phyloP scores from a whole-genome alignment of 176 grass and related monocot species.

The Chrysopogon serrulatus region DNA sequence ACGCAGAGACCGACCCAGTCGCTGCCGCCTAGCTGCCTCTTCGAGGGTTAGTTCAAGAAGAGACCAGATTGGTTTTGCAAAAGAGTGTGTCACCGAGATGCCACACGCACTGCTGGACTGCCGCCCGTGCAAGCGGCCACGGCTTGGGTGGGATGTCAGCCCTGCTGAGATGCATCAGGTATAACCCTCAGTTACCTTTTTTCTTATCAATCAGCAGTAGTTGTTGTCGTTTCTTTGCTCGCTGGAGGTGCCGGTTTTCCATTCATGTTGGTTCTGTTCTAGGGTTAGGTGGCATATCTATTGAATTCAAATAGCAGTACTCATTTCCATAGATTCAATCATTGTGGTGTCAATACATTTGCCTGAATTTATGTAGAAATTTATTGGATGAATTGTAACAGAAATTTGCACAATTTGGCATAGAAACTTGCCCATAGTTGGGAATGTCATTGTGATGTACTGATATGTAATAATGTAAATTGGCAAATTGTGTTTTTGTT shows the following conservation, averaged over 20 bases:
- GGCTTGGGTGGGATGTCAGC: conserved; percentile 75
- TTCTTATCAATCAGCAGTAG: not conserved
- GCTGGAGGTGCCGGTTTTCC: not conserved
- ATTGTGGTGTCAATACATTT: too few relatives aligned
- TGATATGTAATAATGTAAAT: too few relatives aligned
- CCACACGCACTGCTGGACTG: conserved; percentile 65
- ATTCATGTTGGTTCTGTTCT: not conserved
- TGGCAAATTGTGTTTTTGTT: too few relatives aligned
- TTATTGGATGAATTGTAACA: too few relatives aligned
- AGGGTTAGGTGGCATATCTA: not conserved
- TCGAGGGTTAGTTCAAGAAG: not conserved
- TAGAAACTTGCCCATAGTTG: too few relatives aligned
- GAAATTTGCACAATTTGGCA: too few relatives aligned
- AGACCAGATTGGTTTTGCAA: conserved; percentile 1
- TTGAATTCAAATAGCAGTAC: not conserved
- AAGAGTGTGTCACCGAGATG: conserved; percentile 83
- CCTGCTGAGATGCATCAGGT: conserved; percentile 63
- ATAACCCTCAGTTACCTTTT: not conserved
- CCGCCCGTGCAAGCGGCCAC: conserved; percentile 79
- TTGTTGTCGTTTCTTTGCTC: not conserved
- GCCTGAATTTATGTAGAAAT: too few relatives aligned
- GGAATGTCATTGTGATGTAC: too few relatives aligned
- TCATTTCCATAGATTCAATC: not conserved
- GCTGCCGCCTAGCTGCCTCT: not conserved
- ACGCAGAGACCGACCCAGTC: not conserved